Base-by-base conservation (phyloP, 768 basidiomycete genomes). In the Trametes villosa region DNA sequence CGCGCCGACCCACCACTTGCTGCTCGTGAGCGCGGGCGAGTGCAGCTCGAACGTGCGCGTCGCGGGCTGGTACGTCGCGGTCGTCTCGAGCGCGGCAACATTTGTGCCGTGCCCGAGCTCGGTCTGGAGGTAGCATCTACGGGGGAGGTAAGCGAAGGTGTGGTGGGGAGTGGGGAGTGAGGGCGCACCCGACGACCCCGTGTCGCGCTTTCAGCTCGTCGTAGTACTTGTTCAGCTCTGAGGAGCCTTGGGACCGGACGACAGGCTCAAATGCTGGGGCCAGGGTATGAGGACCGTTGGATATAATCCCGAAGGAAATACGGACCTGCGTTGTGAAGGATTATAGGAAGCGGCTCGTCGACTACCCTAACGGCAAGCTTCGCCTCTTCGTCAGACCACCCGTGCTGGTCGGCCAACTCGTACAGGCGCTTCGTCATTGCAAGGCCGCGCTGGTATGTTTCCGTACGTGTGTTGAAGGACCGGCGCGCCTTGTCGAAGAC, bases 1-100 rank as follows among this genome's bases (percentile, higher is more conserved):
- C 6, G 79, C 86, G 9, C 91, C 90, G 54, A 89, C 83, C 91
- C 91, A 93, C 89, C 90, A 93, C 70, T 93, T 93, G 63, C 78
- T 83, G 61, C 87, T 88, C 1, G 89, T 89, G 24, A 91, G 65
- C 0, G 86, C 86, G 0, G 91, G 91, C 1, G 89, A 88, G 67
- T 92, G 80, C 36, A 93, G 84, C 41, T 89, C 87, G 64, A 92
- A 92, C 68, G 89, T 86, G 53, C 80, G 71, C 0, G 83, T 81
- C 30, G 83, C 81, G 0, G 84, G 85, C n/a, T 88, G 74, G 72
- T 85, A 92, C 0, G 87, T 90, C 4, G 89, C 89, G 0, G 88
- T 92, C 0, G 91, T 92, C 70, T 92, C 91, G 22, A 92, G 76
- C 1, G 77, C 72, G 1, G 78, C 72, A 3, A 93, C 87, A 65